A percentile compares a stretch with the other conserved stretches of the same genome.
Evolutionary conservation across 2,329 filamentous ascomycete species (phyloP).

Genomic region (Endocalyx cinctus): DNA sequence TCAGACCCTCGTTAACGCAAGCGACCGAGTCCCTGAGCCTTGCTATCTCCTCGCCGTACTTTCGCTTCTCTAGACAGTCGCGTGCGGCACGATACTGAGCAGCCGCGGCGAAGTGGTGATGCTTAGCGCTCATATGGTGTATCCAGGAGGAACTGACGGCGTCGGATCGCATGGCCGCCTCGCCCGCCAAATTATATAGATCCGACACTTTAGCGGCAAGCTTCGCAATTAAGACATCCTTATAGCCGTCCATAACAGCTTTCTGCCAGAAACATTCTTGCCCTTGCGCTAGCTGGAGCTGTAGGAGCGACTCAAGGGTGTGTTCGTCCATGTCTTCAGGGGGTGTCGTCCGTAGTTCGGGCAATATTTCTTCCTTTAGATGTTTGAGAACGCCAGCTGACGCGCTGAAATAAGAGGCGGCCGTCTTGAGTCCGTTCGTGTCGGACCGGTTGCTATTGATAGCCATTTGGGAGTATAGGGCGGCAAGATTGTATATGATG

Average conservation of each 20-base stretch:
- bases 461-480: slow-evolving; percentile 89
- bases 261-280: slow-evolving; percentile 99
- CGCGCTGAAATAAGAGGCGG: slow-evolving; percentile 85
- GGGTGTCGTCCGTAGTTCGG: slow-evolving; percentile 76
- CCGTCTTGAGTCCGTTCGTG: slow-evolving; percentile 78
- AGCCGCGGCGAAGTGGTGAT: slow-evolving; percentile 93
- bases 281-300: slow-evolving; percentile 83
- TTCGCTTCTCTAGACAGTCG: slow-evolving; percentile 87
- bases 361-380: slow-evolving; percentile 70
- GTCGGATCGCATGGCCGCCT: slow-evolving; percentile 83
- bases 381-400: slow-evolving; percentile 80
- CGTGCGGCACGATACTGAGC: slow-evolving; percentile 89
- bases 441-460: slow-evolving; percentile 72
- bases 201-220: slow-evolving; percentile 87
- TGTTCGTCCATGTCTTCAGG: slow-evolving; percentile 94
- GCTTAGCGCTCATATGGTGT: slow-evolving; percentile 94
- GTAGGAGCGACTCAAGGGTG: slow-evolving; percentile 77
- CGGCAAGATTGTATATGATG: slow-evolving; percentile 86
- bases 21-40: slow-evolving; percentile 74
- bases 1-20: slow-evolving; percentile 82
- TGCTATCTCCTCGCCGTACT: slow-evolving; percentile 93
- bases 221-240: slow-evolving; percentile 87
- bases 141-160: slow-evolving; percentile 94
- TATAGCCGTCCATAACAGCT: slow-evolving; percentile 88
- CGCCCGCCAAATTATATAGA: slow-evolving; percentile 78